Percentiles rank a stretch among this genome's conserved stretches.
Evolutionary conservation across 2,329 filamentous ascomycete species (phyloP).

Genomic region (Pseudogymnoascus sp.): DNA sequence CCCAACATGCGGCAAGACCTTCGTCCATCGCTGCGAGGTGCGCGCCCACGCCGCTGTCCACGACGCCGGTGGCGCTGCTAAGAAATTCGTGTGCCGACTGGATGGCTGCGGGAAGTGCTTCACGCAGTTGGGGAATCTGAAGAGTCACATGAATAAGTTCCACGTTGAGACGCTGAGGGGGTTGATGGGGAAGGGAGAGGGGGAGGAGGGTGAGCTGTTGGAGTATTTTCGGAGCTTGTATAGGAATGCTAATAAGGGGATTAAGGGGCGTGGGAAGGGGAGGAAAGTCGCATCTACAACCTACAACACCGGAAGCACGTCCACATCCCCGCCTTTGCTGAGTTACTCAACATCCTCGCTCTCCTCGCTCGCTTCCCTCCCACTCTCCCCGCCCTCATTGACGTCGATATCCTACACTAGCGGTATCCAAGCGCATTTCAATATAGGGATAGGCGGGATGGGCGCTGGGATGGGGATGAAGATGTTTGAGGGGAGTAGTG

Average conservation of each 20-base stretch:
- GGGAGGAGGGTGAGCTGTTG: conserved; percentile 65
- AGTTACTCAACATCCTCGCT: not conserved
- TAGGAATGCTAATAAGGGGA: conserved; percentile 97
- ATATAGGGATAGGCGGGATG: not conserved
- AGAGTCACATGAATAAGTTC: conserved; percentile 94
- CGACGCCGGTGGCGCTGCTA: conserved; percentile 48
- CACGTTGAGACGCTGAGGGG: conserved; percentile 61
- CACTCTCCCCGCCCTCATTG: not conserved
- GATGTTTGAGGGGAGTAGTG: not conserved
- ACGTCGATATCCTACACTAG: not conserved
- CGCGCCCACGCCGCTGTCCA: conserved; percentile 70
- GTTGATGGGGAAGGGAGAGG: conserved; percentile 43
- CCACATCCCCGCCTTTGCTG: not conserved
- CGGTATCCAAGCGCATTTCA: not conserved
- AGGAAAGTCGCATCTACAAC: conserved; percentile 46
- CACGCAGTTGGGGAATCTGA: conserved; percentile 85
- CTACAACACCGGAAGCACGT: no score
- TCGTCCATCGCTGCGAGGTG: conserved; percentile 81
- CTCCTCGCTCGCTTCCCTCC: not conserved
- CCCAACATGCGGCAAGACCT: conserved; percentile 71
- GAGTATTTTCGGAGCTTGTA: conserved; percentile 80
- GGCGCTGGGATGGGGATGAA: conserved; percentile 14
- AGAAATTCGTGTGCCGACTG: conserved; percentile 74
- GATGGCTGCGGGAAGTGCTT: conserved; percentile 84
- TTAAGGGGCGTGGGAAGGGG: conserved; percentile 90